Base-by-base conservation (phyloP, 192 early-diverging fungal genomes). In the Umbelopsis isabellina region DNA sequence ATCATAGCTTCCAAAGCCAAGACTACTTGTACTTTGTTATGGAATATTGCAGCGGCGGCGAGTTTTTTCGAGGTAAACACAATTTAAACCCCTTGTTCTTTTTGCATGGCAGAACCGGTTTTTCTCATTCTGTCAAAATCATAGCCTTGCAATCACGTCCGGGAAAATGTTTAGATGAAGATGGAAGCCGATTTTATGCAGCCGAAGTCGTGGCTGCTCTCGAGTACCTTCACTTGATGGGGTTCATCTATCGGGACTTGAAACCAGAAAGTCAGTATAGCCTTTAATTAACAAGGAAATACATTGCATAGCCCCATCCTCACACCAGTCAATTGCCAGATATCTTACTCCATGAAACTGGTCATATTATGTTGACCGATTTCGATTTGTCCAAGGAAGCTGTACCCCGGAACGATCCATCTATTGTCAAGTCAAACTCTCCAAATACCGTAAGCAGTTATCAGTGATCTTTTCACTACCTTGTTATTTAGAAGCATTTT, bases 321-420 rank as follows among this genome's bases (percentile, higher is more conserved):
- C 37, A 41, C 18, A 49, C 11, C 44, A 68, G 18, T 22, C 30
- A 12, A 4, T 66, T 33, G 35, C 21, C 66, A 84, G 82, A 94
- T 70, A 97, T 97, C 69, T 83, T 98, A 44, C 79, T 98, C 65
- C 95, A 97, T 74, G 88, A 93, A 49, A 95, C 88, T 27, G 97
- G 97, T 15, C 97, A 99, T 80, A 95, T 99, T 72, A 98, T 96
- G 95, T 85, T 99, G 68, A 93, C 94, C 11, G 98, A 99, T 79
- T 99, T 99, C 85, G 97, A 98, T 81, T 85, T 99, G n/a, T 96
- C 95, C 6, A 99, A 99, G 85, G 95, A 95, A 74, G 93, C 95
- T 6, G 82, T 83, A 49, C 88, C 91, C 37, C 88, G 92, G 8
- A 89, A 87, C 23, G 89, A 91, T 30, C 91, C 93, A 5, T 80